phyloP scores from a whole-genome alignment of 2,329 filamentous ascomycete genomes.

The Beauveria caledonica region DNA sequence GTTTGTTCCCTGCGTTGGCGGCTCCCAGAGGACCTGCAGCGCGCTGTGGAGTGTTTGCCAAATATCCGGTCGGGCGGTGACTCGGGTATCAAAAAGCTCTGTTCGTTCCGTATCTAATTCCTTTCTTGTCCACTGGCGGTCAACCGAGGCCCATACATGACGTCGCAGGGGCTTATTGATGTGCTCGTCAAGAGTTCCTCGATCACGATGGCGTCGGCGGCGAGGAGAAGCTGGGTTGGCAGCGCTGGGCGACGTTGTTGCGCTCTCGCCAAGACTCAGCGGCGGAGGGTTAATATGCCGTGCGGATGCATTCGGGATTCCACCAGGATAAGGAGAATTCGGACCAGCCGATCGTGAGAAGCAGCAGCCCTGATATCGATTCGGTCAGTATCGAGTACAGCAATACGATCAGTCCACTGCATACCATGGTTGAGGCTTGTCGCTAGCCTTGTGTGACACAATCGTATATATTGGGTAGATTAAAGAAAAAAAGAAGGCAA shows the following conservation, averaged over 20 bases:
- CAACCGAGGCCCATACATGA: constrained; percentile 57
- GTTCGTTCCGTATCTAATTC: constrained; percentile 62
- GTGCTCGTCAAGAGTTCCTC: constrained; percentile 48
- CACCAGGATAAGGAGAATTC: constrained; percentile 46
- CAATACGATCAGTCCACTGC: neutral
- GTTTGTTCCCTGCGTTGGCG: constrained; percentile 25
- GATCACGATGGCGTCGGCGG: constrained; percentile 27
- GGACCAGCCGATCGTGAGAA: constrained; percentile 44
- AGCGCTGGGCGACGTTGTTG: constrained; percentile 19
- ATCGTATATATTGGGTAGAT: neutral
- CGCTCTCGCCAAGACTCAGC: constrained; percentile 24
- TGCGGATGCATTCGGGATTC: constrained; percentile 40
- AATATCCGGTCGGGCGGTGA: constrained; percentile 67
- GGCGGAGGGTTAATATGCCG: constrained; percentile 43
- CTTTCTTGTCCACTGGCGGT: constrained; percentile 59
- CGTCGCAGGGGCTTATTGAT: constrained; percentile 61
- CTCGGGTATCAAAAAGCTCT: constrained; percentile 87
- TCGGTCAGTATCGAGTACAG: neutral
- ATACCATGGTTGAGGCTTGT: constrained; percentile 1
- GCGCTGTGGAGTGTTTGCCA: constrained; percentile 70
- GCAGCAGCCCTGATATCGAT: constrained; percentile 46
- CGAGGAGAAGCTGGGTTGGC: constrained; percentile 16
- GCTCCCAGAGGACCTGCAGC: constrained; percentile 58
- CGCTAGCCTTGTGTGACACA: neutral
- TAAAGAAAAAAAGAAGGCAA: neutral